phyloP scores from a whole-genome alignment of 345 rosid species.

The Triadica sebifera region DNA sequence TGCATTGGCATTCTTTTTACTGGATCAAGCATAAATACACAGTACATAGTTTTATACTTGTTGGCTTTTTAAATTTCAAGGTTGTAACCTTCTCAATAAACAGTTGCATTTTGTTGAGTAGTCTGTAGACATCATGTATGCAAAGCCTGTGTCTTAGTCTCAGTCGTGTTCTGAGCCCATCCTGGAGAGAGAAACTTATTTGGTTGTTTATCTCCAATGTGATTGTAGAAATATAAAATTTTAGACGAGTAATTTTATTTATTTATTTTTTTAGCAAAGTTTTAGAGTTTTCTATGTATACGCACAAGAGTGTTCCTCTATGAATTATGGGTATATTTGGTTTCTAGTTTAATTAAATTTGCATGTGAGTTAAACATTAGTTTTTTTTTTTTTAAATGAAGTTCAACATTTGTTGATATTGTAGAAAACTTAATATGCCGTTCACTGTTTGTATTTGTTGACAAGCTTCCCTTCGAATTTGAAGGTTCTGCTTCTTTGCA shows the following conservation, averaged over 20 bases:
- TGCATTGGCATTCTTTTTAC: neutral
- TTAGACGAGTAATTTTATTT: neutral
- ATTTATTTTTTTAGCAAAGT: neutral
- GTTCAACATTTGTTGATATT: too few species aligned
- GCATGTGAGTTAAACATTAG: neutral
- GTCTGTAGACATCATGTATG: neutral
- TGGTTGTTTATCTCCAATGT: neutral
- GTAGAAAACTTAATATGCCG: neutral
- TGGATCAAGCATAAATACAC: neutral
- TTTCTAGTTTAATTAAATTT: neutral
- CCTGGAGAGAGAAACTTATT: neutral
- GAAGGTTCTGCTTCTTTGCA: neutral
- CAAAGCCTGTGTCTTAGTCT: neutral
- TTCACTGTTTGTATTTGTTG: neutral
- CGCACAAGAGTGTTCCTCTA: neutral
- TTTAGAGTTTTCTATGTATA: neutral
- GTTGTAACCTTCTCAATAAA: neutral
- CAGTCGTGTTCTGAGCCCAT: neutral
- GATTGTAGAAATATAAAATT: neutral
- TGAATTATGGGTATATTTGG: neutral
- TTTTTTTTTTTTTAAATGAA: too few species aligned
- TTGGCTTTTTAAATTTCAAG: neutral
- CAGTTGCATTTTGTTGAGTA: neutral
- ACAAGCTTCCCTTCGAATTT: neutral
- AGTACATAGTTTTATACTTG: neutral